A percentile compares a stretch with the other conserved stretches of the same genome.
phyloP scores from a whole-genome alignment of 441 rosid genomes.

The Pelargonium fulgidum region DNA sequence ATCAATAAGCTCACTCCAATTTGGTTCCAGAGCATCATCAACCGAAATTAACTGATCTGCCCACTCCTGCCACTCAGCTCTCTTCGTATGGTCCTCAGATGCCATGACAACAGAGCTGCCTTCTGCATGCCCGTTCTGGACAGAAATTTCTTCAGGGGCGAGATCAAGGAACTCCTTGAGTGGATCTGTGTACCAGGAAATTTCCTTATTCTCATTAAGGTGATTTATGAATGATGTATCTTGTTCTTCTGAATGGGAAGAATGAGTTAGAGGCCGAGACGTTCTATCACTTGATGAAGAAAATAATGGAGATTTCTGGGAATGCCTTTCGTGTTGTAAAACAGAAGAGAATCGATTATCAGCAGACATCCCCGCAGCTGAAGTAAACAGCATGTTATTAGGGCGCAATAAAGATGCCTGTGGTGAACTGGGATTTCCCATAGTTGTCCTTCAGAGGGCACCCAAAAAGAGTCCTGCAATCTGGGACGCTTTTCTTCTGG shows the following conservation, averaged over 20 bases:
- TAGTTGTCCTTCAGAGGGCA: slow-evolving; percentile 42
- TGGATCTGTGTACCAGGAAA: slow-evolving; percentile 9
- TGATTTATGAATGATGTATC: slow-evolving; percentile 26
- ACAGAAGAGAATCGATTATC: slow-evolving; percentile 32
- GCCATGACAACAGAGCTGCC: slow-evolving; percentile 33
- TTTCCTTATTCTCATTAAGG: slow-evolving; percentile 38
- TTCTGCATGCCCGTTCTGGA: slow-evolving; percentile 39
- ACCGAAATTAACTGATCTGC: slow-evolving; percentile 55
- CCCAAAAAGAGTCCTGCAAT: slow-evolving; percentile 37
- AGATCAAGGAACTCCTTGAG: slow-evolving; percentile 34
- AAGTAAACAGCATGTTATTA: slow-evolving; percentile 27
- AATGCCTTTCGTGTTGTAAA: slow-evolving; percentile 32
- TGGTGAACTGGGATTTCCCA: slow-evolving; percentile 30
- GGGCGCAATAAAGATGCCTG: slow-evolving; percentile 38
- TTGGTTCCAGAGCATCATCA: slow-evolving; percentile 51
- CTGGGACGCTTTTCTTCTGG: slow-evolving; percentile 34
- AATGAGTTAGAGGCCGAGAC: slow-evolving; percentile 24
- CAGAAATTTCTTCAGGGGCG: slow-evolving; percentile 37
- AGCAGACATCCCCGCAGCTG: slow-evolving; percentile 31
- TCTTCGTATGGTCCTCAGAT: slow-evolving; percentile 36
- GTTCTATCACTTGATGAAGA: slow-evolving; percentile 34
- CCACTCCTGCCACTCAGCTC: slow-evolving; percentile 65
- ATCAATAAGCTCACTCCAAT: slow-evolving; percentile 62
- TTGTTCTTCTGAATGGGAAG: slow-evolving; percentile 35
- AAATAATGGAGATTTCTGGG: slow-evolving; percentile 38